Evolutionary conservation across 495 filamentous ascomycete genomes (phyloP).

Genomic region (Barbatosphaeria neglecta): DNA sequence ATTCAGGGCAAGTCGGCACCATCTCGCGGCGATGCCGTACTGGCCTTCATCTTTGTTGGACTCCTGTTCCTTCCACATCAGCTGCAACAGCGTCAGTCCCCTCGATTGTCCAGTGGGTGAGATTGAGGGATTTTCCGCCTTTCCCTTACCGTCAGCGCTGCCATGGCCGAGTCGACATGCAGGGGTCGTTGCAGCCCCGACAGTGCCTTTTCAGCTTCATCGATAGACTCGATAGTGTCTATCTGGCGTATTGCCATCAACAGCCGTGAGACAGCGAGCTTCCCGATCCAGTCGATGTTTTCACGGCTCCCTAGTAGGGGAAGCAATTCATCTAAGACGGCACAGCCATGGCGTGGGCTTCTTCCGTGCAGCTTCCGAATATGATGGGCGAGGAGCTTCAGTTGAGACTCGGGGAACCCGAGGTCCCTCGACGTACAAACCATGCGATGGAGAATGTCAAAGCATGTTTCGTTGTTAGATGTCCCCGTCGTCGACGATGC

Average conservation of each 20-base stretch:
- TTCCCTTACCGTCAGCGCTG: constrained; percentile 53
- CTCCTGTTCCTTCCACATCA: constrained; percentile 70
- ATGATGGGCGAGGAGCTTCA: constrained; percentile 60
- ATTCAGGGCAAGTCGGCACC: constrained; percentile 64
- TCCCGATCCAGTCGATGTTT: constrained; percentile 48
- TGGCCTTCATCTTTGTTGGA: constrained; percentile 38
- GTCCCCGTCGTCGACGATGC: constrained; percentile 27
- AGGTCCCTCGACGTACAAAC: constrained; percentile 30
- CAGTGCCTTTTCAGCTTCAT: constrained; percentile 8
- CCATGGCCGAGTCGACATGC: constrained; percentile 49
- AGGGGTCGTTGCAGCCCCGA: constrained; percentile 21
- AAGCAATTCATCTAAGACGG: constrained; percentile 51
- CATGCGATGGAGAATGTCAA: constrained; percentile 40
- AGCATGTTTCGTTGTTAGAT: constrained; percentile 40
- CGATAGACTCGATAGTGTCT: constrained; percentile 12
- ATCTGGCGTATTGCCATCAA: constrained; percentile 41
- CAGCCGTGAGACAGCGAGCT: constrained; percentile 47
- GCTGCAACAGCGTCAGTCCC: constrained; percentile 24
- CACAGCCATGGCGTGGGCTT: constrained; percentile 36
- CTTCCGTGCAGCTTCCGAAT: constrained; percentile 53
- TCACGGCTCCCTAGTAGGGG: constrained; percentile 27
- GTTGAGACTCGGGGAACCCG: constrained; percentile 46
- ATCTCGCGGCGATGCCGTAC: constrained; percentile 46
- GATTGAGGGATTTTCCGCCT: no score
- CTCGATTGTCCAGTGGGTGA: not conserved